Evolutionary conservation across 2,329 filamentous ascomycete genomes (phyloP), one percentile per base, ranked within the genome.

Genomic region (Fusarium sp.): DNA sequence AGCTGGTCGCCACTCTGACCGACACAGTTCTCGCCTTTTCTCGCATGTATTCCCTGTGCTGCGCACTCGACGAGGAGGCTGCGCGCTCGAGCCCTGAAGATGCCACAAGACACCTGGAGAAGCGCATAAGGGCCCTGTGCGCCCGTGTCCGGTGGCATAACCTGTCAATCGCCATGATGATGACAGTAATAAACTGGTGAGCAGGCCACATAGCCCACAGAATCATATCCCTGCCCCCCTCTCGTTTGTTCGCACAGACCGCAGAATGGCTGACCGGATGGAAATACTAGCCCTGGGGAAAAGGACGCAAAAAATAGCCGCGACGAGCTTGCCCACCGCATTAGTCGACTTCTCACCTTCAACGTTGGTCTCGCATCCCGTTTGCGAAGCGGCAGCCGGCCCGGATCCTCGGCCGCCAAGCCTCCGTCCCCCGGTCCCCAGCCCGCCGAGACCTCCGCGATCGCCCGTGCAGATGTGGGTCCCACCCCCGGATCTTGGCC

Each of bases 141-240:
- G 78, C 80, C 3, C 77, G 82, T 7, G 79, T 84, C 10, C 79
- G 80, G 34, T 84, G 81, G 81, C 82, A 83, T 74, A 82, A 81
- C 56, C 73, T 84, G 23, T 83, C 82, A n/a, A 82, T 83, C 74
- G 82, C 81, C 18, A 81, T 83, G 79, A 82, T 84, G 78, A 82
- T 82, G 77, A 84, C 82, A 6, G 81, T 84, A 48, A 73, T 84
- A 23, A 83, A 84, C 73, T 84, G 82, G 82, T 83, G 75, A 75
- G 72, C 61, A 56, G 45, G 16, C 34, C 14, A 45, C 61, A 35
- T n/a, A 62, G 37, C 64, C 63, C 59, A 57, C 34, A 54, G 20
- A 58, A 39, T 35, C 35, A 5, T 18, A 10, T 13, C 48, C 48
- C 48, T 52, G 48, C 20, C 34, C 43, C 32, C 59, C 41, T 61